Evolutionary conservation across 2,329 filamentous ascomycete species (phyloP), one percentile per base, ranked within the genome.

Genomic region (Aulographum hederae): DNA sequence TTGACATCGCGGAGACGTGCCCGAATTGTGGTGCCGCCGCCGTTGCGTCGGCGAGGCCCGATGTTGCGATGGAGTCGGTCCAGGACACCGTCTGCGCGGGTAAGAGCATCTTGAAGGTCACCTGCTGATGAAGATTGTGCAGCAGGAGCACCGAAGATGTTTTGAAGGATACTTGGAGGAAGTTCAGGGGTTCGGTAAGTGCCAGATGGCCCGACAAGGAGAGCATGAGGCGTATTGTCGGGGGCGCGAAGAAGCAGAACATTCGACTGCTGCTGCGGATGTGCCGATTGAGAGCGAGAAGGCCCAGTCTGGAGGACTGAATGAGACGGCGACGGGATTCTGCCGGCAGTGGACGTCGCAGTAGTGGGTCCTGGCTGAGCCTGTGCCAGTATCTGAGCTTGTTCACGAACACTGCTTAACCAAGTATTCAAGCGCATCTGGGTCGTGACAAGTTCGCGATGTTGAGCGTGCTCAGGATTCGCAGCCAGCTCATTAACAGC

Each of bases 381-480:
- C 21, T 25, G 21, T 10, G 10, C 10, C 6, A 18, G 26, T 28
- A n/a, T 23, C 6, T 23, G 6, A n/a, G 20, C 6, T 6, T 6
- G 20, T 23, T 23, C 20, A 6, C 20, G 20, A 6, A 23, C 6
- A 6, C 20, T 6, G 20, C 20, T n/a, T 23, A 23, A 23, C 20
- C 20, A 23, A 23, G 20, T n/a, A 23, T 6, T 23, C n/a, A 23
- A 6, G n/a, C 20, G 37, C 23, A 46, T 45, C 25, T 49, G 44
- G 16, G 53, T 32, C 3, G 43, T 41, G 4, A 45, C 32, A 3
- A 52, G 37, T 23, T 52, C 47, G 6, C 41, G 37, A 25, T 46
- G 47, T 17, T 45, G 39, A 3, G 45, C 41, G 37, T 49, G 40
- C 3, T 40, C 30, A 4, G 47, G 40, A 12, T 51, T 42, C n/a